These are phyloP conservation scores for Sphagnum magellanicum DNA, from an alignment of 228 moss, liverwort and hornwort species.

Conservation along the genomic window DNA sequence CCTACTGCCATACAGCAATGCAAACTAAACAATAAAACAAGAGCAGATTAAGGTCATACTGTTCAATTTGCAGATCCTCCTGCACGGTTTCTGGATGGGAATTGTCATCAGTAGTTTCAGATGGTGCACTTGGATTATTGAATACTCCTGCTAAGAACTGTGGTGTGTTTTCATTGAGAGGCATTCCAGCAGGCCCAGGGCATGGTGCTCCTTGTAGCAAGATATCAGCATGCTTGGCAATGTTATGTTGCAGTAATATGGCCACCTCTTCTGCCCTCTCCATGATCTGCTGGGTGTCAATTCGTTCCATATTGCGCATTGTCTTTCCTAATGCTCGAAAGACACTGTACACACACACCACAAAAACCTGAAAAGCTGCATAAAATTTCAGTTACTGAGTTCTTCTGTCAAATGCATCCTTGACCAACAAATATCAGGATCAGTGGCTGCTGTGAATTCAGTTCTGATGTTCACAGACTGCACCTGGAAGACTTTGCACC, in stretches of 20 bases:
- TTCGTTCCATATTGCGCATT: constrained; percentile 39
- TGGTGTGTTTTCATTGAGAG: constrained; percentile 3
- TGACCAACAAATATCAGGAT: too few relatives aligned
- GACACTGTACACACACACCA: constrained; percentile 19
- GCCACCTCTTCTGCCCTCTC: constrained; percentile 68
- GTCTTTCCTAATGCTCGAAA: constrained; percentile 31
- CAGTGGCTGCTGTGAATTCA: too few relatives aligned
- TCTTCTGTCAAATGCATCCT: too few relatives aligned
- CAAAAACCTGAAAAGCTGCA: neutral
- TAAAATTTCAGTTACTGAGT: neutral
- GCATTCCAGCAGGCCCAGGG: neutral
- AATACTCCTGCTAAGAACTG: constrained; percentile 13
- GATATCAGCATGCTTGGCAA: constrained; percentile 47
- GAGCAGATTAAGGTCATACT: too few relatives aligned
- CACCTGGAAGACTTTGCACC: too few relatives aligned
- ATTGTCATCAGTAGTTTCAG: constrained; percentile 8
- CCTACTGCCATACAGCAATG: too few relatives aligned
- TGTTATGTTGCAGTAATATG: constrained; percentile 67
- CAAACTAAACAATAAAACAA: too few relatives aligned
- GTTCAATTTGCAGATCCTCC: too few relatives aligned
- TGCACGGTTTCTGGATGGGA: neutral
- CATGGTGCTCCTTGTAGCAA: constrained; percentile 34
- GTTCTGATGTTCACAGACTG: too few relatives aligned
- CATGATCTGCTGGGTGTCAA: constrained; percentile 35
- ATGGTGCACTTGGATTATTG: constrained; percentile 6